Evolutionary conservation across 192 early-diverging fungal genomes (phyloP).

Genomic region (Lobosporangium transversale): DNA sequence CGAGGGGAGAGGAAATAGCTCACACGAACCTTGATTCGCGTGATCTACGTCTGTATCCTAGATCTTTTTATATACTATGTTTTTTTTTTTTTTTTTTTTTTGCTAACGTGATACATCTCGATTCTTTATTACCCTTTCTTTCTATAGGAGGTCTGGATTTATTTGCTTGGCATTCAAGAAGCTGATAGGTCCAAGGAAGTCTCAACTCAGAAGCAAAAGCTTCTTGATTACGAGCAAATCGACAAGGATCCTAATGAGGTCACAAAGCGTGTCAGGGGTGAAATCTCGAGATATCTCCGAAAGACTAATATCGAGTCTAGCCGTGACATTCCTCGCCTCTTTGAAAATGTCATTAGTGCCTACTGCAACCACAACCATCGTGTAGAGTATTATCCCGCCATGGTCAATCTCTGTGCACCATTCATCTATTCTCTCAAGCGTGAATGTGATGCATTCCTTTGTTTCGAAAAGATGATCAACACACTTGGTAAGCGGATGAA

Average conservation of each 20-base stretch:
- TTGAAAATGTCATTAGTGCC: conserved; percentile 88
- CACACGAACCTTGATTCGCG: conserved; percentile 4
- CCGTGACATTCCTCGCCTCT: conserved; percentile 51
- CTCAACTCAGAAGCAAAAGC: conserved; percentile 54
- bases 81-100: not conserved
- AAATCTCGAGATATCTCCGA: conserved; percentile 73
- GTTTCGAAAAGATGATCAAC: conserved; percentile 82
- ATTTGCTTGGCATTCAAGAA: conserved; percentile 82
- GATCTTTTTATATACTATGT: no score
- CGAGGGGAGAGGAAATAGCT: not conserved
- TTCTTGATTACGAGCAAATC: conserved; percentile 73
- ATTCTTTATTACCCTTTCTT: not conserved
- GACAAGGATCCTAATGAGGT: conserved; percentile 74
- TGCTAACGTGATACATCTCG: conserved; percentile 3
- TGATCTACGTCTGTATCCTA: not conserved
- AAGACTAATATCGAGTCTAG: conserved; percentile 62
- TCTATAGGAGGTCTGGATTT: conserved; percentile 85
- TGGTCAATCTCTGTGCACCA: conserved; percentile 84
- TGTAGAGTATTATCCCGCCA: conserved; percentile 78
- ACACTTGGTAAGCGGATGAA: conserved; percentile 63
- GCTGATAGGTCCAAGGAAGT: conserved; percentile 76
- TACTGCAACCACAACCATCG: conserved; percentile 83
- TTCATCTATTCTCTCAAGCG: conserved; percentile 78
- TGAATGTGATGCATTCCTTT: conserved; percentile 84
- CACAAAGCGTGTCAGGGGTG: conserved; percentile 83